A percentile compares a stretch with the other conserved stretches of the same genome.
phyloP scores from a whole-genome alignment of 441 rosid species.

The Erysimum pusillum region DNA sequence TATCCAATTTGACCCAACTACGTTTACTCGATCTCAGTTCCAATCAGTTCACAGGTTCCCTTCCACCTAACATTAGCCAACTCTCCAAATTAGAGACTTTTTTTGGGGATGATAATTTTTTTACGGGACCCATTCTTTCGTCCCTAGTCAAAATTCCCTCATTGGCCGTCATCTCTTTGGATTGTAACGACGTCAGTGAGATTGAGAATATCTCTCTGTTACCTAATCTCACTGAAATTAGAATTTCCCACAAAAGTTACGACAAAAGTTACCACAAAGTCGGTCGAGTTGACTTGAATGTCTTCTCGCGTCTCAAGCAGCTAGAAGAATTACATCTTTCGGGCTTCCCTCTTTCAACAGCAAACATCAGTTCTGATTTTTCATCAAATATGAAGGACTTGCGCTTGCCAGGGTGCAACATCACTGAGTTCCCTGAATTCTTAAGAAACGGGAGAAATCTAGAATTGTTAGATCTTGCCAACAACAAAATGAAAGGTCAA shows the following conservation, averaged over 20 bases:
- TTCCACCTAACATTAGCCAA: not conserved
- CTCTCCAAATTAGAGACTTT: not conserved
- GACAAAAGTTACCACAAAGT: no score
- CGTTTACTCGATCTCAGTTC: not conserved
- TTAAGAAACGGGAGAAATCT: no score
- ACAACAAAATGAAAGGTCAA: no score
- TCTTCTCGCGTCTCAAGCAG: not conserved
- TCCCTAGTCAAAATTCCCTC: not conserved
- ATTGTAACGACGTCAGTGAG: not conserved
- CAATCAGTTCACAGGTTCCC: not conserved
- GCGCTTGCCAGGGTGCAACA: no score
- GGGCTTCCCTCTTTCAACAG: not conserved
- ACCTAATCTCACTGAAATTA: no score
- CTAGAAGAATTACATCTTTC: rapidly evolving
- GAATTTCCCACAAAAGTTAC: no score
- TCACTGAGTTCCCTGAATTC: no score
- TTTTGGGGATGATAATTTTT: not conserved
- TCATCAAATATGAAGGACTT: not conserved
- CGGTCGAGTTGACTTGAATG: not conserved
- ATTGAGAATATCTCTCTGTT: not conserved
- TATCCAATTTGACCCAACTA: not conserved
- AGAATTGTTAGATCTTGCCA: no score
- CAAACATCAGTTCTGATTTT: not conserved
- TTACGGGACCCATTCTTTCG: not conserved
- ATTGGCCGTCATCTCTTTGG: not conserved